A percentile compares a stretch with the other conserved stretches of the same genome.
phyloP scores from a whole-genome alignment of 192 early-diverging fungal genomes.

The Coemansia sp. region DNA sequence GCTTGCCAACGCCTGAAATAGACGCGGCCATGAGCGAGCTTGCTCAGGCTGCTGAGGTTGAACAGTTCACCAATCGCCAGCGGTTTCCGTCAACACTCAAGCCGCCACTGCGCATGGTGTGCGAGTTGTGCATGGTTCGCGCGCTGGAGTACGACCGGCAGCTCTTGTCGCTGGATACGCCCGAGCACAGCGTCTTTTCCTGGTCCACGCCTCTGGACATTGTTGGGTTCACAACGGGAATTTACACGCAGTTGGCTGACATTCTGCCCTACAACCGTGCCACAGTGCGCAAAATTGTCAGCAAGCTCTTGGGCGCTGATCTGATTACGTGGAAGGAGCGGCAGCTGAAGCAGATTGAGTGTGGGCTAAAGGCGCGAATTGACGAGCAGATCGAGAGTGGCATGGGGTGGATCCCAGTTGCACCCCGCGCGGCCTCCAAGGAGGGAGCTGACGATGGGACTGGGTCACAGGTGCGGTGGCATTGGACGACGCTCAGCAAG shows the following conservation, averaged over 20 bases:
- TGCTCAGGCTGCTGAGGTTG: slow-evolving; percentile 23
- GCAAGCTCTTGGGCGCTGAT: slow-evolving; percentile 41
- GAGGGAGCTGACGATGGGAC: slow-evolving; percentile 15
- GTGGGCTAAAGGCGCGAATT: slow-evolving; percentile 46
- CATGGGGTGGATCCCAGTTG: slow-evolving; percentile 50
- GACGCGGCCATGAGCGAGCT: slow-evolving; percentile 9
- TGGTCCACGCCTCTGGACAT: slow-evolving; percentile 49
- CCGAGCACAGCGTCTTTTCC: slow-evolving; percentile 42
- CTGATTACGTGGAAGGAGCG: slow-evolving; percentile 52
- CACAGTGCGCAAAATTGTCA: slow-evolving; percentile 51
- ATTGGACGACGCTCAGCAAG: slow-evolving; percentile 54
- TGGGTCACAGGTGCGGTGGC: slow-evolving; percentile 47
- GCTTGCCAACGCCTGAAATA: slow-evolving; percentile 35
- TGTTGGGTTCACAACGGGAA: slow-evolving; percentile 43
- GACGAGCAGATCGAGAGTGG: slow-evolving; percentile 46
- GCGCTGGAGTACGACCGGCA: slow-evolving; percentile 47
- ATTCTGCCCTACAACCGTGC: slow-evolving; percentile 50
- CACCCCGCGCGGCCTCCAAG: slow-evolving; percentile 18
- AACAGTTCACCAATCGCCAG: slow-evolving; percentile 48
- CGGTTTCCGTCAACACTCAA: slow-evolving; percentile 50
- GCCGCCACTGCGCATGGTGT: slow-evolving; percentile 43
- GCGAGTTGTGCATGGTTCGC: slow-evolving; percentile 51
- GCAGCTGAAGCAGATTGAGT: slow-evolving; percentile 50
- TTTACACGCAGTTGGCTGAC: slow-evolving; percentile 32
- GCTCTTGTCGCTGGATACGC: slow-evolving; percentile 28